phyloP scores from a whole-genome alignment of 495 filamentous ascomycete species.

The Penicillium nucicola region DNA sequence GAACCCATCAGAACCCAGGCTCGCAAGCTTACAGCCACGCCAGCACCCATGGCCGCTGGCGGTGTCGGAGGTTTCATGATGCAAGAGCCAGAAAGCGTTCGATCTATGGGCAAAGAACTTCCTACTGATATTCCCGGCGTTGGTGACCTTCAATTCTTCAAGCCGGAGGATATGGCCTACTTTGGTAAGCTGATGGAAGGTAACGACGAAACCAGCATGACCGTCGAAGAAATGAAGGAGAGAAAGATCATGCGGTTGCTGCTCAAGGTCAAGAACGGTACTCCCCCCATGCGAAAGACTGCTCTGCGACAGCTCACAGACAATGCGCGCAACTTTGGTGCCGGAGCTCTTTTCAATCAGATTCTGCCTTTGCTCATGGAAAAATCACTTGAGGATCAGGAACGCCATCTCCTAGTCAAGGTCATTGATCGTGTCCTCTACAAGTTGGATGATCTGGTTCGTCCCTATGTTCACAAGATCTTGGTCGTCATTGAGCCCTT shows the following conservation, averaged over 20 bases:
- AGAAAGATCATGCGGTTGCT: conserved; percentile 97
- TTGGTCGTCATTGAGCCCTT: conserved; percentile 98
- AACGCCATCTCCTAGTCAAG: conserved; percentile 97
- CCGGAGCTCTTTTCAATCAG: conserved; percentile 93
- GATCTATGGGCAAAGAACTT: conserved; percentile 81
- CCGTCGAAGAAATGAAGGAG: conserved; percentile 94
- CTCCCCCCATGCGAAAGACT: conserved; percentile 98
- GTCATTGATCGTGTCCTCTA: conserved; percentile 98
- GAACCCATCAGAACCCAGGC: conserved; percentile 76
- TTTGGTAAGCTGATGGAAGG: conserved; percentile 97
- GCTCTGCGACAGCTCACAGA: conserved; percentile 98
- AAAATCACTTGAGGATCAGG: conserved; percentile 96
- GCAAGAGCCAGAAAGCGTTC: conserved; percentile 85
- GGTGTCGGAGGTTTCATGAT: conserved; percentile 89
- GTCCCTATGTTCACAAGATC: conserved; percentile 97
- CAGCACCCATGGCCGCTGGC: conserved; percentile 59
- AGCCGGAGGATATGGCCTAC: conserved; percentile 98
- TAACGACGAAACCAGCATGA: conserved; percentile 87
- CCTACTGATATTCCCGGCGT: conserved; percentile 97
- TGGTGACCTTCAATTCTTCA: conserved; percentile 97
- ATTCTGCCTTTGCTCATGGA: conserved; percentile 98
- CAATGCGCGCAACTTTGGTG: conserved; percentile 95
- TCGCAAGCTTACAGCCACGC: conserved; percentile 75
- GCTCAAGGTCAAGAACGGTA: conserved; percentile 99
- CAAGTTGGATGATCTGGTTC: conserved; percentile 95